A percentile compares a stretch with the other conserved stretches of the same genome.
These are phyloP conservation scores for Mortierella sp. DNA, from an alignment of 371 early-diverging fungal species.

Conservation along the genomic window DNA sequence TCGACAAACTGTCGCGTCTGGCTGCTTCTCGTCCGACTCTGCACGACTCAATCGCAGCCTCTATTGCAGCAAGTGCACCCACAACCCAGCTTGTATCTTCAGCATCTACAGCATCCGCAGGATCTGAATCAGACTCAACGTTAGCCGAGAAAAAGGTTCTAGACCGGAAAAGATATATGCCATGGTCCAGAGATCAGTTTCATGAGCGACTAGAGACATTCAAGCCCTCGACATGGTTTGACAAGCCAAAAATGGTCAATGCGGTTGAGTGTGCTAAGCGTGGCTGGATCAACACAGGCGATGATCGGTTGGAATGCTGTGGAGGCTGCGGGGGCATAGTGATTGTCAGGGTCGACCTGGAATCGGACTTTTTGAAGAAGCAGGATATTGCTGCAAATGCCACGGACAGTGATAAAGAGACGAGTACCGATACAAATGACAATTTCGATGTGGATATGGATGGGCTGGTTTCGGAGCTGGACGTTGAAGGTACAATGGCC, in stretches of 20 bases:
- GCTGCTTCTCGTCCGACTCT: slow-evolving; percentile 33
- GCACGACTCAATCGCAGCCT: slow-evolving; percentile 48
- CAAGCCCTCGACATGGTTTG: slow-evolving; percentile 57
- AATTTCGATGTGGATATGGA: slow-evolving; percentile 1
- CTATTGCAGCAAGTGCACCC: slow-evolving; percentile 41
- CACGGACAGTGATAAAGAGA: neutral
- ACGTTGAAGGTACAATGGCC: slow-evolving; percentile 23
- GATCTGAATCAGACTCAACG: neutral
- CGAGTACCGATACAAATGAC: neutral
- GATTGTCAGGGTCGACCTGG: slow-evolving; percentile 28
- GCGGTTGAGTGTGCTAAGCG: slow-evolving; percentile 56
- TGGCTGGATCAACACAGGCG: slow-evolving; percentile 56
- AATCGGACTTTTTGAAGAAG: neutral
- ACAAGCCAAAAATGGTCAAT: slow-evolving; percentile 55
- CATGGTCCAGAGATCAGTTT: slow-evolving; percentile 53
- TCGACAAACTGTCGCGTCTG: slow-evolving; percentile 38
- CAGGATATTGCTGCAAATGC: neutral
- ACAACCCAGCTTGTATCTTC: slow-evolving; percentile 3
- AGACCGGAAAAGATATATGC: slow-evolving; percentile 29
- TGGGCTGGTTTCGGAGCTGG: slow-evolving; percentile 11
- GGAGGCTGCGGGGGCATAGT: slow-evolving; percentile 52
- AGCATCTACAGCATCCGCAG: neutral
- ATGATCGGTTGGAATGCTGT: slow-evolving; percentile 54
- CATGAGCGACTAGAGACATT: slow-evolving; percentile 55
- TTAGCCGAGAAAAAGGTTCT: neutral